phyloP scores from a whole-genome alignment of 768 basidiomycete genomes.

The Rhodotorula kratochvilovae region DNA sequence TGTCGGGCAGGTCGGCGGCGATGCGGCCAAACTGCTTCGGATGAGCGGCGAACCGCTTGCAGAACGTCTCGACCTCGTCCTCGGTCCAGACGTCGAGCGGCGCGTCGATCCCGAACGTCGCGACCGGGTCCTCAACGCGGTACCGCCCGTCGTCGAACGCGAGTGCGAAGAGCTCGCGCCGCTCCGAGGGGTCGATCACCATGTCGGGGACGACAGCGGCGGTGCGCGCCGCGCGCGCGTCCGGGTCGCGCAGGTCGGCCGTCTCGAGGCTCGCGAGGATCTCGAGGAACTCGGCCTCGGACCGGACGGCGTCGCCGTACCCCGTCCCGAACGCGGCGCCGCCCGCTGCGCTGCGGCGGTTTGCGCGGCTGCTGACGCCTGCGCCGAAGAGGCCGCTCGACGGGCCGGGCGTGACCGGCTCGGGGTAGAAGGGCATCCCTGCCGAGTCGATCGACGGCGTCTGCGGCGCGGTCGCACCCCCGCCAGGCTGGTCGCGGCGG shows the following conservation, averaged over 20 bases:
- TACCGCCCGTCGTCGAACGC: conserved; percentile 81
- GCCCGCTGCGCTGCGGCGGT: conserved; percentile 40
- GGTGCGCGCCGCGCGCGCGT: conserved; percentile 75
- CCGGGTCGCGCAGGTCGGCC: conserved; percentile 89
- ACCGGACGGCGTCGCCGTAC: conserved; percentile 77
- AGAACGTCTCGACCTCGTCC: conserved; percentile 70
- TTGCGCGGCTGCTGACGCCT: conserved; percentile 39
- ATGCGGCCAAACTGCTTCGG: conserved; percentile 97
- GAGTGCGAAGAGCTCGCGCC: conserved; percentile 45
- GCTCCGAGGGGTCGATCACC: conserved; percentile 62
- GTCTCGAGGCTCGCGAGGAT: conserved; percentile 90
- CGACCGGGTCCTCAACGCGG: conserved; percentile 66
- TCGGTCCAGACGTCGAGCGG: conserved; percentile 70
- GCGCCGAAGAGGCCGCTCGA: conserved; percentile 3
- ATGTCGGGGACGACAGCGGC: conserved; percentile 86
- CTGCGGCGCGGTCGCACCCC: conserved; percentile 4
- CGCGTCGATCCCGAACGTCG: conserved; percentile 60
- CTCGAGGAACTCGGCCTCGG: conserved; percentile 94
- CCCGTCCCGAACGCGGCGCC: conserved; percentile 12
- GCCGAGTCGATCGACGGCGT: conserved; percentile 41
- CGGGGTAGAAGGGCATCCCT: conserved; percentile 37
- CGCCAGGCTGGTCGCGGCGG: background rate
- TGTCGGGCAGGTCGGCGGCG: conserved; percentile 70
- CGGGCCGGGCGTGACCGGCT: conserved; percentile 33
- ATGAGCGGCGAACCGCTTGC: conserved; percentile 72